Conservation (phyloP, 2,329 filamentous ascomycete species). For the Trichoderma sp. region DNA sequence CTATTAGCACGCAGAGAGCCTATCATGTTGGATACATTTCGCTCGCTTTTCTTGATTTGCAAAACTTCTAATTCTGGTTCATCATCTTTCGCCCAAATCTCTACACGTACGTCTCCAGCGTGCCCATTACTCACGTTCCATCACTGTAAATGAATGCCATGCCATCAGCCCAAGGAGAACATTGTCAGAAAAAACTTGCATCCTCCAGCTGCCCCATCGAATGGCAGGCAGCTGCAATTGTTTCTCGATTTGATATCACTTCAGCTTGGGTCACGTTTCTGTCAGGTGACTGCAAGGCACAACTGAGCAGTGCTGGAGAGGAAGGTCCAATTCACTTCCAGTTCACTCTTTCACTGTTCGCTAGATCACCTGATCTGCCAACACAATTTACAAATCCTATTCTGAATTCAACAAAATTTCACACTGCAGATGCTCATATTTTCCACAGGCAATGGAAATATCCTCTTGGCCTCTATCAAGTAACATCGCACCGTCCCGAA, state of each 20-base stretch:
- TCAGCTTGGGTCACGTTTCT: not conserved
- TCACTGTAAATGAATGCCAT: not conserved
- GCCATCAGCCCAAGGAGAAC: not conserved
- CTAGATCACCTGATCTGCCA: not conserved
- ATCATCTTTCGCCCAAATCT: not conserved
- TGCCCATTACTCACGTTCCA: not conserved
- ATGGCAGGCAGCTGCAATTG: not conserved
- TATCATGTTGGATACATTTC: not conserved
- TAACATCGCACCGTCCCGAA: too few relatives aligned
- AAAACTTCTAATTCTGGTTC: accelerated
- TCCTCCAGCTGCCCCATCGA: not conserved
- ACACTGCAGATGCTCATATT: too few relatives aligned
- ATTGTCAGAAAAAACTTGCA: not conserved
- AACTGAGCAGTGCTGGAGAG: not conserved
- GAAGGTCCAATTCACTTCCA: not conserved
- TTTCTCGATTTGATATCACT: not conserved
- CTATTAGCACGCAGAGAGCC: not conserved
- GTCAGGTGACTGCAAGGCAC: not conserved
- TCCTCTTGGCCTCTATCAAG: too few relatives aligned
- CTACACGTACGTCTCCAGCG: not conserved
- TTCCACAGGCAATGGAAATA: too few relatives aligned
- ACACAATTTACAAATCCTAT: not conserved
- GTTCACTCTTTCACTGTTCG: not conserved
- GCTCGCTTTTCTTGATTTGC: not conserved
- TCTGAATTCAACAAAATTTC: too few relatives aligned